These are phyloP conservation scores for Fusarium sp. DNA, from an alignment of 2,329 filamentous ascomycete genomes.

Conservation along the genomic window DNA sequence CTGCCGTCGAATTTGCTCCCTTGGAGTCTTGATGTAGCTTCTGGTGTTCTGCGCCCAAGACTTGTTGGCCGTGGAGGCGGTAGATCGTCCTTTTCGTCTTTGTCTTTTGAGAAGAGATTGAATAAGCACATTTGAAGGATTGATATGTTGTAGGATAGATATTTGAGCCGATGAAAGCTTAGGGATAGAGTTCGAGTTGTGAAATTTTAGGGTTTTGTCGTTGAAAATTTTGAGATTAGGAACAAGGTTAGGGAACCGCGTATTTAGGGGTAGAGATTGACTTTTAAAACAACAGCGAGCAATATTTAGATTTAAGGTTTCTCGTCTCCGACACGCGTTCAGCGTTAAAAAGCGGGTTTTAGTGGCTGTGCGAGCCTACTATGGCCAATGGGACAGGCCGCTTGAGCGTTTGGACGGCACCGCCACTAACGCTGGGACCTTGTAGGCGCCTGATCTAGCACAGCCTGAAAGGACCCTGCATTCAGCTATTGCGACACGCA, in stretches of 20 bases:
- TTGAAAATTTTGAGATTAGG: neutral
- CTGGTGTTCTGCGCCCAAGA: slow-evolving; percentile 25
- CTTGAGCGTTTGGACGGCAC: neutral
- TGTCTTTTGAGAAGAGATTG: slow-evolving; percentile 27
- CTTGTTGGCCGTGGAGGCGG: slow-evolving; percentile 10
- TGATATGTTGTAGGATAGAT: neutral
- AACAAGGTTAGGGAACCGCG: neutral
- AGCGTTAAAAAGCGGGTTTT: neutral
- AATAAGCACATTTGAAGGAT: slow-evolving; percentile 15
- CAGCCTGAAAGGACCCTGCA: slow-evolving; percentile 3
- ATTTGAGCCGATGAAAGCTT: rapidly evolving
- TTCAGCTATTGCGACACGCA: neutral
- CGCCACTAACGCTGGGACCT: neutral
- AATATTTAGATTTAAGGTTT: slow-evolving; percentile 17
- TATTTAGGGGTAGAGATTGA: neutral
- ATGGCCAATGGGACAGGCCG: neutral
- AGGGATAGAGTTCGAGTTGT: rapidly evolving
- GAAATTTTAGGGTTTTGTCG: neutral
- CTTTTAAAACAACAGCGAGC: neutral
- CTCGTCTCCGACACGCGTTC: slow-evolving; percentile 7
- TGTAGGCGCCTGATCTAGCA: neutral
- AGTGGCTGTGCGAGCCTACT: slow-evolving; percentile 4
- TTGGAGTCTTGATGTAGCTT: slow-evolving; percentile 23
- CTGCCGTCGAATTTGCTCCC: slow-evolving; percentile 21
- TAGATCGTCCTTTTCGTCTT: slow-evolving; percentile 5